Conservation (phyloP, 1,284 basidiomycete species). For the Kalmanozyma brasiliensis region DNA sequence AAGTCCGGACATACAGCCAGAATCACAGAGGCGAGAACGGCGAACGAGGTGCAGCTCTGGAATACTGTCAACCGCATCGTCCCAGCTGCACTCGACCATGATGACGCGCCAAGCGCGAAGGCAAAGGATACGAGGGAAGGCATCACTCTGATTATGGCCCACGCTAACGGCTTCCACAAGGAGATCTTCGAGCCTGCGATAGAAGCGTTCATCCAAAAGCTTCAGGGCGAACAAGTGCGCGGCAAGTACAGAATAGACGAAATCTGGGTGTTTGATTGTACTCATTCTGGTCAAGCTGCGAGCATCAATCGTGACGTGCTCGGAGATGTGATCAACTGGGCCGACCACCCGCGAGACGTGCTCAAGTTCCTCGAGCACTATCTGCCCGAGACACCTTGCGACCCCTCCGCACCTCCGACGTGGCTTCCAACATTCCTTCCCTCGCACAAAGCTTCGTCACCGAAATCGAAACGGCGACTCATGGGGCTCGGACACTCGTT, state of each 20-base stretch:
- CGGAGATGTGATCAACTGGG: slow-evolving; percentile 76
- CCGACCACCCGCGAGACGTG: slow-evolving; percentile 78
- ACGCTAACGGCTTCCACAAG: slow-evolving; percentile 85
- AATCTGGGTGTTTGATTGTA: slow-evolving; percentile 81
- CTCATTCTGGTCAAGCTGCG: slow-evolving; percentile 80
- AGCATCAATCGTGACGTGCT: slow-evolving; percentile 75
- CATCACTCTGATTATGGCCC: slow-evolving; percentile 77
- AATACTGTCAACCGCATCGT: slow-evolving; percentile 35
- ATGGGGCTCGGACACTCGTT: slow-evolving; percentile 83
- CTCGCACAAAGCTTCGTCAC: slow-evolving; percentile 22
- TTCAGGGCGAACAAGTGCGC: slow-evolving; percentile 24
- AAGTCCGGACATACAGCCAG: slow-evolving; percentile 20
- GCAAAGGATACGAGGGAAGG: slow-evolving; percentile 18
- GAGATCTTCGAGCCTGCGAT: slow-evolving; percentile 80
- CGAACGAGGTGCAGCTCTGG: slow-evolving; percentile 48
- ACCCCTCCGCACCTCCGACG: slow-evolving; percentile 8
- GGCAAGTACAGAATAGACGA: slow-evolving; percentile 73
- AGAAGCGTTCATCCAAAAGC: slow-evolving; percentile 68
- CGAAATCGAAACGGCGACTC: slow-evolving; percentile 66
- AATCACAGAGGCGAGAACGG: slow-evolving; percentile 26
- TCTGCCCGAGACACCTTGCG: slow-evolving; percentile 69
- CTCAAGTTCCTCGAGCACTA: slow-evolving; percentile 76
- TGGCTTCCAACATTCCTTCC: slow-evolving; percentile 50
- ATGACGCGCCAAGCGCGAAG: slow-evolving; percentile 2
- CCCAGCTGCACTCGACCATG: slow-evolving; percentile 24